Base-by-base conservation (phyloP, 139 green algal genomes). In the Microglena sp. region DNA sequence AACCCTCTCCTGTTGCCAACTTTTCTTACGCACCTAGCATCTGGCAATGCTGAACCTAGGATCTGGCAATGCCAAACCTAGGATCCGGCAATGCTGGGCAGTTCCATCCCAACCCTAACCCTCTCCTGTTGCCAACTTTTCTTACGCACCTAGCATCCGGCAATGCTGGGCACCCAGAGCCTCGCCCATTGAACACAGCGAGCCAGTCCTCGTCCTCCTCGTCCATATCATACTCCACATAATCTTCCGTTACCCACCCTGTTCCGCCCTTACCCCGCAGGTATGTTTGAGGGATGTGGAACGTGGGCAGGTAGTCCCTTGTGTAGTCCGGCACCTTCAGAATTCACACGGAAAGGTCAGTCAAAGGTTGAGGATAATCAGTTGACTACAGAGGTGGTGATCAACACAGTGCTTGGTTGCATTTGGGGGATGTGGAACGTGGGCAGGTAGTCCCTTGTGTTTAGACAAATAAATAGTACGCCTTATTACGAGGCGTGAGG, bases 221-320 rank as follows among this genome's bases (percentile, higher is more conserved):
- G 64, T 98, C 93, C 50, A 98, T 75, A 55, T 98, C 93, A 68
- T 97, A 98, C 78, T 98, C 93, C 32, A 96, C 81, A 26, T 76
- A 82, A 1, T 77, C 71, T 1, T 84, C 80, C 7, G 81, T 73
- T 7, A 61, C 29, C 24, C 72, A 84, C 2, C 79, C 77, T 4
- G 71, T 36, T 21, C 79, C 78, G 7, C 77, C 84, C 72, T 84
- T 84, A 2, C 78, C 81, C 0, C 82, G 79, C 24, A 90, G 77
- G 65, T 95, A 95, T 0, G 84, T 88, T 24, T 81, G 63, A 5
- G 74, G 76, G 45, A 86, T 77, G 22, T 75, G 69, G 53, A 81
- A 90, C 1, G 78, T 60, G 0, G 88, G 88, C 59, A 94, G 68
- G 73, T 95, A 95, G 50, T 95, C 88, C 2, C 71, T 63, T 24